Evolutionary conservation across 352 stramenopile species (phyloP), one percentile per base, ranked within the genome.

Genomic region (Globisporangium mamillatum): DNA sequence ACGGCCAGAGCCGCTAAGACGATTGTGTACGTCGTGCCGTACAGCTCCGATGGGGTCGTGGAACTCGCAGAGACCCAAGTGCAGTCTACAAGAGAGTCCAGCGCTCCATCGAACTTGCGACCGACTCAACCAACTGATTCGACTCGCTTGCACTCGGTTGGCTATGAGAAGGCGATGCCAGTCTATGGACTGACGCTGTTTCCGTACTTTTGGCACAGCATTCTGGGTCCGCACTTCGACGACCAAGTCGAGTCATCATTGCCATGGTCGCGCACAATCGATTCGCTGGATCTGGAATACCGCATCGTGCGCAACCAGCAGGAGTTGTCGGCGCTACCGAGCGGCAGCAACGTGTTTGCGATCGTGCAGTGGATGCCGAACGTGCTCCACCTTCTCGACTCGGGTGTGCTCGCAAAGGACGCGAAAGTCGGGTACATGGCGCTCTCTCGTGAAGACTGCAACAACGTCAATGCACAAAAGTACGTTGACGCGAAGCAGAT

Each of bases 141-240:
- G 8, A 9, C 22, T 34, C 60, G n/a, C 44, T 27, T 29, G 20
- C 4, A 38, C 5, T 67, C 50, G 1, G 58, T 41, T 12, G 61
- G 44, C 0, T 84, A 86, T 65, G 68, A 77, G n/a, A 78, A 79
- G 10, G 70, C 72, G 1, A 60, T 61, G 22, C 79, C 79, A n/a
- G 72, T 88, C 14, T 79, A 90, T 18, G 64, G 76, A 7, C 67
- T 87, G 25, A 88, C 79, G 10, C 64, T 90, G 55, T 87, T 90
- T 56, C 79, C 81, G 48, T 86, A 87, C 41, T 56, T 88, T 41
- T 90, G 81, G 81, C 78, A 88, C 63, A 80, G 67, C 55, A 78
- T 90, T 53, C 73, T 90, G 18, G 76, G 81, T 22, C 46, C 72
- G 0, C 75, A 79, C 54, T 90, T 88, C 44, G 71, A 80, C 22